phyloP scores from a whole-genome alignment of 2,329 filamentous ascomycete species.

The Coniochaeta hoffmannii region DNA sequence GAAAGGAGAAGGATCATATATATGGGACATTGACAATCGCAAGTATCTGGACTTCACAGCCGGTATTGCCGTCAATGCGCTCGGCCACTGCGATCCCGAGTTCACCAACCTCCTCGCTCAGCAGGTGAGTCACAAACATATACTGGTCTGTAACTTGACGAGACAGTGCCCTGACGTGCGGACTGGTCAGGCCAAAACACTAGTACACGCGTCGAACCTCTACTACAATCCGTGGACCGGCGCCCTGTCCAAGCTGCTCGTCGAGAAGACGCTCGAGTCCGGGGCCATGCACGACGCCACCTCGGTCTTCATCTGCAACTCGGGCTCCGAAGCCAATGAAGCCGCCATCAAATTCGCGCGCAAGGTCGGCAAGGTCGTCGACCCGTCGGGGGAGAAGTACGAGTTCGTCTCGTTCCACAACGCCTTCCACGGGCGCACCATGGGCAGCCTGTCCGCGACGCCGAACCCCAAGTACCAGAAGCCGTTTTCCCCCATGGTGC shows the following conservation, averaged over 20 bases:
- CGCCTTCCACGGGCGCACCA: slow-evolving; percentile 93
- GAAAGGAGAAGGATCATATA: slow-evolving; percentile 75
- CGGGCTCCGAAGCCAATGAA: slow-evolving; percentile 94
- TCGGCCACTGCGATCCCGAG: slow-evolving; percentile 84
- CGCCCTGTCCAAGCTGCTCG: slow-evolving; percentile 74
- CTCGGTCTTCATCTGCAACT: slow-evolving; percentile 91
- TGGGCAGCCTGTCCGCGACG: slow-evolving; percentile 91
- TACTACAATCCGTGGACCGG: slow-evolving; percentile 98
- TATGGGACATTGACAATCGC: slow-evolving; percentile 85
- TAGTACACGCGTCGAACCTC: slow-evolving; percentile 90
- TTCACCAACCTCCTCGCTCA: slow-evolving; percentile 68
- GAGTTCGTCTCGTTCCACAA: slow-evolving; percentile 87
- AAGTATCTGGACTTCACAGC: slow-evolving; percentile 92
- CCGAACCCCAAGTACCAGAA: slow-evolving; percentile 97
- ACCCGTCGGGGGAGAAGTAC: slow-evolving; percentile 64
- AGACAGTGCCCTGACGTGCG: background rate
- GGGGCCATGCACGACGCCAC: slow-evolving; percentile 76
- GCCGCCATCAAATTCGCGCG: slow-evolving; percentile 95
- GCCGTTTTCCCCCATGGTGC: slow-evolving; percentile 91
- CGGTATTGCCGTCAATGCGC: slow-evolving; percentile 88
- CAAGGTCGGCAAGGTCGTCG: slow-evolving; percentile 74
- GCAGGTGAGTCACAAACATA: slow-evolving; percentile 45
- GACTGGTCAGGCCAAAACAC: slow-evolving; percentile 50
- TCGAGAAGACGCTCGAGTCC: slow-evolving; percentile 71
- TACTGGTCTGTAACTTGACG: no score